Base-by-base conservation (phyloP, 768 basidiomycete genomes). In the Clitopilus hobsonii region DNA sequence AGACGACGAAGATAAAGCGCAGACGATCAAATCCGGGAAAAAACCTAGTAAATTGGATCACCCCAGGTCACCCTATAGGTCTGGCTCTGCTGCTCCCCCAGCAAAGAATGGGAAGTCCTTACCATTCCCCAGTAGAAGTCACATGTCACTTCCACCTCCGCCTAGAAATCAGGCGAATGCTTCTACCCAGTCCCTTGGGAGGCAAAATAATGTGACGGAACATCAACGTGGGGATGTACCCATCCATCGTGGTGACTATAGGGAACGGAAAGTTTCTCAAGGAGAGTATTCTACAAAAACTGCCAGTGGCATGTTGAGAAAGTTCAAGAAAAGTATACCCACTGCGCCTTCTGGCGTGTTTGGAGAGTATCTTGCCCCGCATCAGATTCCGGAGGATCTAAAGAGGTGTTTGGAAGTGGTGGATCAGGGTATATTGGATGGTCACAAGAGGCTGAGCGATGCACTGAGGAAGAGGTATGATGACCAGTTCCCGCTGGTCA, bases 401-500 rank as follows among this genome's bases (percentile, higher is more conserved):
- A 82, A 87, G 51, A 78, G 83, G 61, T 94, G 94, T 62, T 72
- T 98, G 6, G 89, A 94, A 66, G 90, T 93, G 11, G 84, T 96
- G 38, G 86, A 93, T 62, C 81, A 83, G 29, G 89, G 91, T 23
- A 91, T 98, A 45, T 76, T 97, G 52, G 86, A 91, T 38, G 96
- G 97, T 1, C 97, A 99, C 69, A 79, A 88, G 61, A 82, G 86
- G 60, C 79, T 99, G 28, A 89, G 86, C 52, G 89, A 90, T 51
- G 90, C 89, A 20, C 71, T 99, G 61, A 83, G 82, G 65, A 94
- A 91, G 71, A 80, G 94, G 38, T 98, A 98, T 59, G 94, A 96
- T 54, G 93, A 97, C 61, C 95, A 98, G 61, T 98, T 90, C 65
- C 95, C 95, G 13, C 79, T 98, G 29, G 95, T 98, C 29, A 80